Base-by-base conservation (phyloP, 75 land plant species). In the Cunninghamia lanceolata region DNA sequence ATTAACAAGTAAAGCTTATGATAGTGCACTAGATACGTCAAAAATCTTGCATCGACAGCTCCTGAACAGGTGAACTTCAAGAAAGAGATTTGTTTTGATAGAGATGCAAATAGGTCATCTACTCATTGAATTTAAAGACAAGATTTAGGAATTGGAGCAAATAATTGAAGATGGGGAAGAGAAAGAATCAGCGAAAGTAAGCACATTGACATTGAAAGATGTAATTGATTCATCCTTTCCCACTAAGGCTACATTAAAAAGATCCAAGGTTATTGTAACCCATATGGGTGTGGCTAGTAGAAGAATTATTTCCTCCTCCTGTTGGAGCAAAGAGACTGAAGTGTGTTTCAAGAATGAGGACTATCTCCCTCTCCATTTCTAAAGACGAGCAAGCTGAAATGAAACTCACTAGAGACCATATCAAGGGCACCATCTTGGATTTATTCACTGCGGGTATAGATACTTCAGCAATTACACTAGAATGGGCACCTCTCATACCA, bases 91-190 rank as follows among this genome's bases (percentile, higher is more conserved):
- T 46, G 86, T 88, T 43, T 91, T 88, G 90, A 91, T 92, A 15
- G 94, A 94, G 86, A 95, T 96, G 43, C 88, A 94, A 80, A 89
- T 93, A 25, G 84, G 83, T 81, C 91, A 89, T 16, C 90, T 94
- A 28, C 75, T 87, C 34, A 86, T 86, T 86, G 97, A 96, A 15
- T 92, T 96, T 34, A 94, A 91, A 87, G 94, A 93, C 85, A 96
- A 98, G 70, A 28, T 14, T 66, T 6, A 66, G 70, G 30, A 66
- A 28, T 7, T 66, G 70, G 16, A 66, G 15, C 70, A 66, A 25
- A 5, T 25, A 25, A 66, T 66, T 21, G 70, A 66, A 28, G 70
- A 66, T 28, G 4, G 25, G 28, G 30, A 66, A n/a, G 54, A 13
- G 54, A 11, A 50, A 5, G 5, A 54, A 6, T 59, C 68, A 4